Evolutionary conservation across 2,329 filamentous ascomycete genomes (phyloP), one percentile per base, ranked within the genome.

Genomic region (Alternaria ethzedia): DNA sequence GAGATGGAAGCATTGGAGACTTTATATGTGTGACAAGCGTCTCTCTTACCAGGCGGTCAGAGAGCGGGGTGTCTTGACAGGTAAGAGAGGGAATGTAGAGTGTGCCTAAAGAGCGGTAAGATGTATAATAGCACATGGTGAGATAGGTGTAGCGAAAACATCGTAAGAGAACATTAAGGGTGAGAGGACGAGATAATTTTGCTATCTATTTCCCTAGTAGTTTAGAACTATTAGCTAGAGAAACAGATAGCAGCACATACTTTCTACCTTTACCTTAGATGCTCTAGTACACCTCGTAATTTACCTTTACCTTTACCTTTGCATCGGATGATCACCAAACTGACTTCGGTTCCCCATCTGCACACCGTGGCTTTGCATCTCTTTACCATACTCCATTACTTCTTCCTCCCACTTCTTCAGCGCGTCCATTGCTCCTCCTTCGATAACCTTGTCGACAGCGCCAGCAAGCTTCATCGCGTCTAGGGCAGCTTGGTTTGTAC

Each of bases 401-500:
- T 62, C 26, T 13, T 63, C 54, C 36, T 79, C 77, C 77, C 82
- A 84, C 26, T 71, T 45, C 5, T 71, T 60, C 17, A 75, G 45
- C 2, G 70, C 46, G 3, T 52, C 25, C 10, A 36, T 67, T 32
- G 76, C 75, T 21, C 78, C 69, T 4, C 81, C 82, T 10, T 69
- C 54, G 49, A 83, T 70, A 20, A 82, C 73, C 26, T 72, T 65
- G 1, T 75, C 80, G 4, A 72, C 43, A 2, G 63, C 55, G 12
- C 54, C 23, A 10, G 69, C 65, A 17, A 85, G 66, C 13, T 67
- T 68, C 55, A 81, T 60, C 6, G 80, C 80, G 62, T 85, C 78
- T 49, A 79, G 75, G 0, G 83, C 83, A 3, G 82, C 83, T 61
- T 85, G 83, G 10, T 82, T 79, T 0, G 83, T 83, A 13, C 81